Base-by-base conservation (phyloP, 2,329 filamentous ascomycete genomes). In the Fusarium humuli region DNA sequence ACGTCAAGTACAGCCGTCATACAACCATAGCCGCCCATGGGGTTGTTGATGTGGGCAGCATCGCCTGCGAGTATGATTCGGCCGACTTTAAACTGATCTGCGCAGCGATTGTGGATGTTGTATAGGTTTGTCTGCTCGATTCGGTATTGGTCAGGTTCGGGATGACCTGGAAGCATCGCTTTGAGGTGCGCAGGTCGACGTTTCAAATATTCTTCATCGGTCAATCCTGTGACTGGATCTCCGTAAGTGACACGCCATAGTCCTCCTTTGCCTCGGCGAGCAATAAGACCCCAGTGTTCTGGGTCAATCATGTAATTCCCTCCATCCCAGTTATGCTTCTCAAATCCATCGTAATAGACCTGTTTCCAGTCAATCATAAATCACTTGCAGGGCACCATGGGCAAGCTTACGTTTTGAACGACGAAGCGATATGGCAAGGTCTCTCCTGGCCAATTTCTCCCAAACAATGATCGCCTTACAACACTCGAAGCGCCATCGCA, bases 61-160 rank as follows among this genome's bases (percentile, higher is more conserved):
- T 61, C 58, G 0, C 54, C 58, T 1, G 58, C 58, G 1, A 61
- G 54, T 3, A 61, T 30, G 0, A 61, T 13, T 1, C 54, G 54
- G 1, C 54, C 58, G 1, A 50, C 34, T 27, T 59, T 61, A 12
- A 61, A 61, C 14, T n/a, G 40, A 0, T 59, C 54, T 16, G 2
- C 58, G 16, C 58, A 61, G 4, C 58, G 58, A 3, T 61, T 61
- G 14, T 61, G 58, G 11, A 59, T 61, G 7, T 61, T 61, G 44
- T 61, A 61, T 2, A 59, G 3, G 1, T 61, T 61, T 1, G 58
- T 59, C 0, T 59, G 58, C 20, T 59, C 58, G 4, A 61, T 44
- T 5, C 27, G 54, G 5, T 61, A 61, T 11, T 61, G 27, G 0
- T 20, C 34, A 1, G 54, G 22, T 1, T 61, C n/a, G 0, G 58